Evolutionary conservation across 805 yeast genomes (phyloP), one percentile per base, ranked within the genome.

Genomic region (Pichia membranifaciens): DNA sequence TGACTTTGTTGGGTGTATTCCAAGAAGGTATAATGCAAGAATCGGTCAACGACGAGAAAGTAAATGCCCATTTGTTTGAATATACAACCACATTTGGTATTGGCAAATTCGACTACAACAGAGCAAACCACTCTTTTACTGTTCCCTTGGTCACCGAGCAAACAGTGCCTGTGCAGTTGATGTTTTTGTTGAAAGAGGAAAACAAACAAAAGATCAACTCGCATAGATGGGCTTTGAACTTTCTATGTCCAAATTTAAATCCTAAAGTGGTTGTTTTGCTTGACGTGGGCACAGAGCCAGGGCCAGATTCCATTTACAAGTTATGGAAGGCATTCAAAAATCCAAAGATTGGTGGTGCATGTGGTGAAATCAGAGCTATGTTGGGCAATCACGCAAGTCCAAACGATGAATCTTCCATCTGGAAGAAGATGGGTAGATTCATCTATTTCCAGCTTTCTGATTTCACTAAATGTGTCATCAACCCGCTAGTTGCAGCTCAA

Each of bases 21-120:
- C 99, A 91, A 66, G 96, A 89, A 51, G 96, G 96, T 2, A 85
- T 89, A 58, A 96, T 96, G 53, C 90, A 88, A 65, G 87, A 87
- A 58, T 82, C 80, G 56, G 90, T 91, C 54, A 88, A 89, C 62
- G 93, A 82, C 47, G 73, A 79, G 44, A 75, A 79, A 31, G 97
- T 91, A 16, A 80, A 79, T 43, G 87, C 95, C 31, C 98, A 91
- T 68, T 74, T 90, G 40, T 91, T 88, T 64, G 99, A 91, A 65
- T 91, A 90, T 65, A 90, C 96, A 10, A 81, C 96, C 0, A 82
- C 88, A 64, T 84, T 90, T 51, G 95, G 95, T 13, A 86, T 89
- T 51, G 68, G 68, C 29, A 62, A 60, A 45, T 61, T 63, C 41
- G 60, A 64, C 21, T 51, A 51, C 38, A 79, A 82, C 39, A 68